Base-by-base conservation (phyloP, 1,139 yeast species). In the Scheffersomyces titani region DNA sequence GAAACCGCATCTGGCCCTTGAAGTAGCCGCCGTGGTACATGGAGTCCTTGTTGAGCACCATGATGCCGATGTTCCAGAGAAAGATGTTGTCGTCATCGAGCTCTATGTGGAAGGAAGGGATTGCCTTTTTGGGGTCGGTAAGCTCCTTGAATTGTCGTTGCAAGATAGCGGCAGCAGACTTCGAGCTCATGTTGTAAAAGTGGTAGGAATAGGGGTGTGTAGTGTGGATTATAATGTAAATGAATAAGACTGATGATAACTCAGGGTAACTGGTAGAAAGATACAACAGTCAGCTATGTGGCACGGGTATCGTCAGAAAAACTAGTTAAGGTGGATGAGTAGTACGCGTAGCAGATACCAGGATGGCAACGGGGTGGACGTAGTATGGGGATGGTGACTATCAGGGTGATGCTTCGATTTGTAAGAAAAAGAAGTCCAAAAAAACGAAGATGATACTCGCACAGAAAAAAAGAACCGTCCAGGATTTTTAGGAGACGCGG, bases 1-100 rank as follows among this genome's bases (percentile, higher is more conserved):
- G 98, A 75, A 93, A 93, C 64, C 89, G 81, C 97, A 93, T 91
- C 72, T 91, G 96, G 24, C 97, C 97, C 71, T 88, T 90, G 76
- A 93, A 90, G 73, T 90, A 93, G n/a, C 98, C 98, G 52, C 98
- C 98, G 68, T 93, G 92, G 76, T 91, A 93, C 66, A 90, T 88
- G 30, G 97, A 90, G 62, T 92, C 97, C 66, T 89, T 88, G 72
- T 90, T 90, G 58, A 92, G 82, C 30, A 93, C 96, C 92, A 92
- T 92, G 59, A 93, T 91, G 21, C 97, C 98, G 59, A 93, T 84
- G 71, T 90, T 90, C 98, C 97, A 93, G 61, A 88, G 84, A 68
- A 92, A 92, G 65, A 93, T 91, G 76, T 92, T 93, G 68, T 91
- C 97, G 65, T 92, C 92, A 66, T 90, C 97, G 58, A 92, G 82